Evolutionary conservation across 306 rosid genomes (phyloP).

Genomic region (Gillenia trifoliata): DNA sequence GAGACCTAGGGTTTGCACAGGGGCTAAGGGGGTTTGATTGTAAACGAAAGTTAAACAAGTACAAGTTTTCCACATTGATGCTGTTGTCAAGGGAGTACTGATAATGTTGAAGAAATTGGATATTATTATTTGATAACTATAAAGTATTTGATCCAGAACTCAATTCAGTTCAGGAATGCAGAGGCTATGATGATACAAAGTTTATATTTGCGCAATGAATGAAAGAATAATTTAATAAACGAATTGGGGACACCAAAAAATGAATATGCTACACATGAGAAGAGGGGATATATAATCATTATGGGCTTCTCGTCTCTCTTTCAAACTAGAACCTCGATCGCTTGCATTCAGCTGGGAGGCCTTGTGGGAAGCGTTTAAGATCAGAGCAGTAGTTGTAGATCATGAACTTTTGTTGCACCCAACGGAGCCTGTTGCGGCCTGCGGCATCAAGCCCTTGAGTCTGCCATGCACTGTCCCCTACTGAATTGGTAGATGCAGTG

Average conservation of each 20-base stretch:
- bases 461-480: conserved; percentile 19
- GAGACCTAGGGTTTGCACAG: too few species aligned
- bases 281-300: not conserved
- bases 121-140: not conserved
- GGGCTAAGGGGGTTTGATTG: too few species aligned
- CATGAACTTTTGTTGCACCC: conserved; percentile 51
- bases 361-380: conserved; percentile 35
- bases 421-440: conserved; percentile 33
- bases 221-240: not conserved
- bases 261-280: not conserved
- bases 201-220: not conserved
- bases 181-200: not conserved
- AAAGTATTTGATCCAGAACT: too few species aligned
- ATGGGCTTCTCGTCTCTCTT: not conserved
- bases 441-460: conserved; percentile 34
- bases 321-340: conserved; percentile 14
- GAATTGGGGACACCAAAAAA: not conserved
- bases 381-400: conserved; percentile 47
- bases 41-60: too few species aligned
- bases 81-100: not conserved
- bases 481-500: not conserved
- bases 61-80: too few species aligned
- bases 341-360: conserved; percentile 43
- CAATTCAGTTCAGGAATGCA: not conserved
- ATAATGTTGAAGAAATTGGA: too few species aligned